Percentiles rank a stretch among this genome's conserved stretches.
Evolutionary conservation across 1,284 basidiomycete genomes (phyloP).

Genomic region (Ceratobasidium sp.): DNA sequence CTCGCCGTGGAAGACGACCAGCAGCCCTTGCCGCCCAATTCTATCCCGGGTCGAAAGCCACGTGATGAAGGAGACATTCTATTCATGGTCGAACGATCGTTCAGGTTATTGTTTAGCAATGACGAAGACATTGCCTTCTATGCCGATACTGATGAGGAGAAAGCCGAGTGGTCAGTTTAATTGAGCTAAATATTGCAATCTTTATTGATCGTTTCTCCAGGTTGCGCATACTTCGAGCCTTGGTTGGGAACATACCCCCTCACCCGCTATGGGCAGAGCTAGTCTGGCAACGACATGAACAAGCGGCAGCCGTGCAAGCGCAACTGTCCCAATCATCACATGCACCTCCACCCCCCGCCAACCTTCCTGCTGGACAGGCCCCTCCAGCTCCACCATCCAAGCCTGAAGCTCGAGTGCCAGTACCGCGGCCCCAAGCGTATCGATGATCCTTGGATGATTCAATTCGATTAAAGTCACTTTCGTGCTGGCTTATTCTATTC

Average conservation of each 20-base stretch:
- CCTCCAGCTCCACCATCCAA: slow-evolving; percentile 6
- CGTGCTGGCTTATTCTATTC: background rate
- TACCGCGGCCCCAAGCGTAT: slow-evolving; percentile 28
- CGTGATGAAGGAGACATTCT: slow-evolving; percentile 75
- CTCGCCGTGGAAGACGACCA: slow-evolving; percentile 80
- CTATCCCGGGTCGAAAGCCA: slow-evolving; percentile 52
- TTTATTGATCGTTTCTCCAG: slow-evolving; percentile 58
- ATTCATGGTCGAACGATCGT: slow-evolving; percentile 83
- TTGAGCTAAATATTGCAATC: background rate
- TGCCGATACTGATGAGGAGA: slow-evolving; percentile 91
- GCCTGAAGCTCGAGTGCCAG: background rate
- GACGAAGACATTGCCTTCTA: slow-evolving; percentile 89
- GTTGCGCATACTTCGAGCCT: slow-evolving; percentile 80
- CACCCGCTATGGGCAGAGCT: slow-evolving; percentile 92
- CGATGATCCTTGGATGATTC: background rate
- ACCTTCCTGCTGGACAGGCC: slow-evolving; percentile 14
- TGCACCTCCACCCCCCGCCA: background rate
- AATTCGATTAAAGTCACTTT: background rate
- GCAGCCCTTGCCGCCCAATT: slow-evolving; percentile 53
- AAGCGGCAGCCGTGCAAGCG: slow-evolving; percentile 48
- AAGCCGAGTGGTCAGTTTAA: slow-evolving; percentile 82
- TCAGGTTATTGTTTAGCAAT: slow-evolving; percentile 84
- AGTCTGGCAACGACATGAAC: slow-evolving; percentile 78
- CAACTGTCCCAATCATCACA: slow-evolving; percentile 12
- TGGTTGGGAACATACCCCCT: slow-evolving; percentile 87